Evolutionary conservation across 495 filamentous ascomycete species (phyloP).

Genomic region (Trypethelium eluteriae): DNA sequence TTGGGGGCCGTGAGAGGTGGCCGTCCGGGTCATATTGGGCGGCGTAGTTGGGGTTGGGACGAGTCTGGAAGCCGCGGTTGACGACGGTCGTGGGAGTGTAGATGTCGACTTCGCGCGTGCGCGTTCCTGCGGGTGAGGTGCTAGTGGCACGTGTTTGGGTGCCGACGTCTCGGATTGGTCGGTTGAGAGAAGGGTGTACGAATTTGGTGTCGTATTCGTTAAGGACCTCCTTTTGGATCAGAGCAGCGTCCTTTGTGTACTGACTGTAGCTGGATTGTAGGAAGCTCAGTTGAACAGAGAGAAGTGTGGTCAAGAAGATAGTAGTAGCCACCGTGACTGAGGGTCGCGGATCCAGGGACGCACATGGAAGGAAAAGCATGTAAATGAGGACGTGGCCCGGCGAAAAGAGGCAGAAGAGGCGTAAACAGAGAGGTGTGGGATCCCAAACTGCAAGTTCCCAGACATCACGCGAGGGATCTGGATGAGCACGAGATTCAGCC

Average conservation of each 20-base stretch:
- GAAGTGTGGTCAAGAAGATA: conserved; percentile 57
- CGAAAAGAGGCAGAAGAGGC: conserved; percentile 83
- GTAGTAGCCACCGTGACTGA: conserved; percentile 79
- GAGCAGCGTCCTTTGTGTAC: conserved; percentile 71
- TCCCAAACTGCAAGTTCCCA: conserved; percentile 96
- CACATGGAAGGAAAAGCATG: conserved; percentile 73
- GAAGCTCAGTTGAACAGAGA: conserved; percentile 69
- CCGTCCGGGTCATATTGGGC: conserved; percentile 69
- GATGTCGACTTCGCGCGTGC: conserved; percentile 49
- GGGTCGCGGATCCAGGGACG: conserved; percentile 64
- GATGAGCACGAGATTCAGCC: conserved; percentile 72
- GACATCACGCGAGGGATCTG: conserved; percentile 76
- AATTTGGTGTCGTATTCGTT: conserved; percentile 94
- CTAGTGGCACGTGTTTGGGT: conserved; percentile 49
- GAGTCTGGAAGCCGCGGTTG: conserved; percentile 72
- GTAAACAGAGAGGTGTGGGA: conserved; percentile 71
- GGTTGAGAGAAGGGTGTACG: conserved; percentile 81
- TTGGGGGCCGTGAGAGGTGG: conserved; percentile 26
- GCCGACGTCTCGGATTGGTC: conserved; percentile 72
- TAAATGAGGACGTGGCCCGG: conserved; percentile 87
- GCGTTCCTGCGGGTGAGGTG: conserved; percentile 26
- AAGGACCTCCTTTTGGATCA: conserved; percentile 86
- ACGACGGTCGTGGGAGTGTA: conserved; percentile 73
- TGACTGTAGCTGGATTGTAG: conserved; percentile 66
- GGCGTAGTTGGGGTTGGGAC: conserved; percentile 82